These are phyloP conservation scores for Parascedosporium putredinis DNA, from an alignment of 2,329 filamentous ascomycete genomes.

Conservation along the genomic window DNA sequence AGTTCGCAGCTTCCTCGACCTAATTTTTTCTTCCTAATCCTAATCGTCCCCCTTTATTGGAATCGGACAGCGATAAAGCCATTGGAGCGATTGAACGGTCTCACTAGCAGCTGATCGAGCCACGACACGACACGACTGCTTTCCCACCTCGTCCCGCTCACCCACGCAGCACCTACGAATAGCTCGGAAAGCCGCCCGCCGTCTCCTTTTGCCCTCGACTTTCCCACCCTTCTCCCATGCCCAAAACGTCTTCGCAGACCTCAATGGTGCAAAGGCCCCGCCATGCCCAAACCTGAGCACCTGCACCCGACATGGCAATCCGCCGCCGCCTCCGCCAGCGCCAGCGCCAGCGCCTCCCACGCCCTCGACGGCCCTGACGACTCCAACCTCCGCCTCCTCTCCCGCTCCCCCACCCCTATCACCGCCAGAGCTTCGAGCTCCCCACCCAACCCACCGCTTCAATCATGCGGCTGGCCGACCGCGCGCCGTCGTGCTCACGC, in stretches of 20 bases:
- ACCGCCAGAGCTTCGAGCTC: conserved; percentile 46
- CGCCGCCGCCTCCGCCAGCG: neutral
- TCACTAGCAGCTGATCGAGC: too few relatives aligned
- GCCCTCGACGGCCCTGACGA: conserved; percentile 19
- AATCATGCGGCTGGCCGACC: neutral
- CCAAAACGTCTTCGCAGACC: neutral
- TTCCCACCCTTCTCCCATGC: neutral
- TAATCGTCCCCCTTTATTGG: too few relatives aligned
- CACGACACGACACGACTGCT: too few relatives aligned
- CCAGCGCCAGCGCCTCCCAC: conserved; percentile 23
- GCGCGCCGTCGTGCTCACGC: neutral
- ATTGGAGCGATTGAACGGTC: too few relatives aligned
- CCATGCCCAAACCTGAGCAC: conserved; percentile 6
- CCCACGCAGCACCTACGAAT: too few relatives aligned
- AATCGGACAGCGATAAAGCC: too few relatives aligned
- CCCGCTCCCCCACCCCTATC: conserved; percentile 59
- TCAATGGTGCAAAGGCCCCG: conserved; percentile 3
- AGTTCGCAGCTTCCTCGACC: too few relatives aligned
- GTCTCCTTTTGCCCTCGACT: neutral
- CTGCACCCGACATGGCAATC: neutral
- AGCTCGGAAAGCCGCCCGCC: too few relatives aligned
- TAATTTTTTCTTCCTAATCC: too few relatives aligned
- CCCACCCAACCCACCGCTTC: conserved; percentile 35
- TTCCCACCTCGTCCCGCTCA: too few relatives aligned
- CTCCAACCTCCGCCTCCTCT: conserved; percentile 35